A percentile compares a stretch with the other conserved stretches of the same genome.
phyloP scores from a whole-genome alignment of 306 rosid species.

The Lathyrus oleraceus region DNA sequence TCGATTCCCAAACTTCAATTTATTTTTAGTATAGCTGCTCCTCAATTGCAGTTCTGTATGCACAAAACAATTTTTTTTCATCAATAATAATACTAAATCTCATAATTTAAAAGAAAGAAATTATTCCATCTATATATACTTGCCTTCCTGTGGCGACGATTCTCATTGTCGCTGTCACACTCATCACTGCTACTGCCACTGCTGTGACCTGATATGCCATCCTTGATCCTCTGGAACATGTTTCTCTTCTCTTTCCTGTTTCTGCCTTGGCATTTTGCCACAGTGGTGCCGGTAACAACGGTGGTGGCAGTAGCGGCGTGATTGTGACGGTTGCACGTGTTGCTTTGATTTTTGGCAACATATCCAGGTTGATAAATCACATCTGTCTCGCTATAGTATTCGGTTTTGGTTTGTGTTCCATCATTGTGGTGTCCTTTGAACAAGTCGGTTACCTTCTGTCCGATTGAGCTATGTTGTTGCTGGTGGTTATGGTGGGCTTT shows the following conservation, averaged over 20 bases:
- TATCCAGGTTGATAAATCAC: not conserved
- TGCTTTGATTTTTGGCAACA: conserved; percentile 11
- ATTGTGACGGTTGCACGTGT: not conserved
- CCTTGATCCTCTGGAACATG: conserved; percentile 32
- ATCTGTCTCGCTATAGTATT: conserved; percentile 1
- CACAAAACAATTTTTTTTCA: not conserved
- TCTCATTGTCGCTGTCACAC: conserved; percentile 34
- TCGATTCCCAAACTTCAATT: not conserved
- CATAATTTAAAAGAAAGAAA: too few species aligned
- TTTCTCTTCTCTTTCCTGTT: conserved; percentile 17
- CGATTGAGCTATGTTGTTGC: conserved; percentile 9
- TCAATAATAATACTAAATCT: too few species aligned
- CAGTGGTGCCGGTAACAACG: not conserved
- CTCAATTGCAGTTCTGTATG: conserved; percentile 12
- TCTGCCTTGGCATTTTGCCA: not conserved
- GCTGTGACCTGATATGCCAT: conserved; percentile 32
- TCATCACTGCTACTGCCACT: conserved; percentile 17
- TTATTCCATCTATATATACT: too few species aligned
- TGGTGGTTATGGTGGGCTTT: not conserved
- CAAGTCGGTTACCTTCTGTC: conserved; percentile 30
- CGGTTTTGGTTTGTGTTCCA: conserved; percentile 26
- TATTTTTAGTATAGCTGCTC: not conserved
- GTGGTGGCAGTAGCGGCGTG: not conserved
- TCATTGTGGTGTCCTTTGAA: conserved; percentile 29
- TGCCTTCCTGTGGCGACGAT: not conserved